These are phyloP conservation scores for Aspergillus hancockii DNA, from an alignment of 495 filamentous ascomycete species.

Conservation along the genomic window DNA sequence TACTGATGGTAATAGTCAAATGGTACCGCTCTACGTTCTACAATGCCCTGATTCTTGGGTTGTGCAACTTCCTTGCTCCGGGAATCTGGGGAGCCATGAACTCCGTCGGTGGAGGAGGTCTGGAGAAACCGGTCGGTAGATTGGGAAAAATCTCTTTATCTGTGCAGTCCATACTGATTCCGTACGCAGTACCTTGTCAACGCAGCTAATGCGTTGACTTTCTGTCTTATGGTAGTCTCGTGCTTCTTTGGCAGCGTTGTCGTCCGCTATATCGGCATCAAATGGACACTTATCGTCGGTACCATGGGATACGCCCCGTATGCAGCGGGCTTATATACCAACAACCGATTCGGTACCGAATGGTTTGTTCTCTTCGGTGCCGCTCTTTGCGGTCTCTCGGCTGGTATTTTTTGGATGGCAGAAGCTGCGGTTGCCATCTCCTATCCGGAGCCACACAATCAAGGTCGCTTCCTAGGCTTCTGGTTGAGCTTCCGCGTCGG, in stretches of 20 bases:
- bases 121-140: conserved; percentile 45
- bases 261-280: conserved; percentile 62
- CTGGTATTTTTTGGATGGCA: conserved; percentile 68
- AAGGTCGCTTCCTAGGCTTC: conserved; percentile 58
- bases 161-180: too few relatives aligned
- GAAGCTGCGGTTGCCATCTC: conserved; percentile 65
- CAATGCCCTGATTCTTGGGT: conserved; percentile 62
- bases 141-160: neutral
- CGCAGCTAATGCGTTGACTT: conserved; percentile 67
- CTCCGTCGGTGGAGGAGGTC: conserved; percentile 65
- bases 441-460: conserved; percentile 64
- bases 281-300: conserved; percentile 63
- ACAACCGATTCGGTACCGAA: conserved; percentile 62
- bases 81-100: conserved; percentile 74
- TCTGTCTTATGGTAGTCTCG: conserved; percentile 65
- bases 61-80: conserved; percentile 64
- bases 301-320: conserved; percentile 67
- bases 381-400: conserved; percentile 63
- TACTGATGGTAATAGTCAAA: conserved; percentile 43
- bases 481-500: conserved; percentile 63
- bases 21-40: conserved; percentile 66
- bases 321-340: conserved; percentile 64
- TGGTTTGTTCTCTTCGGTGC: conserved; percentile 67
- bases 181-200: conserved; percentile 55
- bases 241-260: conserved; percentile 57